Evolutionary conservation across 495 filamentous ascomycete genomes (phyloP), one percentile per base, ranked within the genome.

Genomic region (Aspergillus cavernicola): DNA sequence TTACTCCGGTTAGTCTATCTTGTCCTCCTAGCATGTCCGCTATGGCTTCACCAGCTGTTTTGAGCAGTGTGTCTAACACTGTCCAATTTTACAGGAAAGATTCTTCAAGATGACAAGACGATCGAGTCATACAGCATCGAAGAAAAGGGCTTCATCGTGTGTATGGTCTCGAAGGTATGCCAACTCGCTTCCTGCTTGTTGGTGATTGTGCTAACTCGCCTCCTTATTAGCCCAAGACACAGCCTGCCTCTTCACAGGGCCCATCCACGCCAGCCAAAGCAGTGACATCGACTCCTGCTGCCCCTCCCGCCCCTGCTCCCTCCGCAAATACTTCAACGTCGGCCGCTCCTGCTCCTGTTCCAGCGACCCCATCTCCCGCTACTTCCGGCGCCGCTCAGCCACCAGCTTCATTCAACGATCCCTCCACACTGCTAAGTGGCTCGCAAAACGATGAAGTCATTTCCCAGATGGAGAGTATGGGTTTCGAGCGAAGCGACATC

Each of bases 121-220:
- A 86, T 97, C 58, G 90, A 91, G 66, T 88, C 87, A 5, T 97
- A 96, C 76, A 95, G 87, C 73, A 96, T 98, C 53, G 92, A 98
- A 73, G 93, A 97, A 80, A 98, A 97, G 80, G 93, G 93, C 20
- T 97, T 96, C 68, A 86, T 98, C 60, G 95, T 98, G 37, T 98
- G 93, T 71, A 93, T 98, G 82, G 83, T 93, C 38, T 86, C 85
- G 53, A 97, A 97, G 88, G 92, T 96, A 80, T 56, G 29, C 9
- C n/a, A 6, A 33, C 28, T 16, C 38, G 42, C 19, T 15, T 32
- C 16, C 44, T 26, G 10, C 43, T 45, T 39, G 7, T 46, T n/a
- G 18, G 12, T 37, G 7, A 37, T 40, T 31, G 9, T 32, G 15
- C 48, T 61, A 46, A 56, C 24, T 38, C 20, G 12, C 13, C 6